Evolutionary conservation across 2,329 filamentous ascomycete species (phyloP).

Genomic region (Diplodia sapinea): DNA sequence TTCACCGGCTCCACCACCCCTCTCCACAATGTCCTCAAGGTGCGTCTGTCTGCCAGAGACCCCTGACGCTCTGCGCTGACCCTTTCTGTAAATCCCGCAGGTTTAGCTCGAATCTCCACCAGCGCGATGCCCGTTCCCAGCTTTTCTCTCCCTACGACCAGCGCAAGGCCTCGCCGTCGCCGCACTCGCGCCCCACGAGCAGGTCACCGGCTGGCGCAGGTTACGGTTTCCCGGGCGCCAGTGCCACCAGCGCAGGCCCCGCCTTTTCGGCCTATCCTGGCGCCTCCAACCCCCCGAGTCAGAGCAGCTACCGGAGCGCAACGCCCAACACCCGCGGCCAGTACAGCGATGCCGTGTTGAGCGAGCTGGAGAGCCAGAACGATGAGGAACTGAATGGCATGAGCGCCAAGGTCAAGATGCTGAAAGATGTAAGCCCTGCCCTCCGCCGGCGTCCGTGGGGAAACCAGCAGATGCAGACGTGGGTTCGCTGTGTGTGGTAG

Average conservation of each 20-base stretch:
- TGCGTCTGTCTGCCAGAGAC: neutral
- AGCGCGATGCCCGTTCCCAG: constrained; percentile 43
- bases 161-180: constrained; percentile 44
- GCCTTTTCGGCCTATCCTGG: constrained; percentile 47
- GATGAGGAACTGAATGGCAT: constrained; percentile 90
- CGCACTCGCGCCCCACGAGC: constrained; percentile 36
- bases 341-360: constrained; percentile 89
- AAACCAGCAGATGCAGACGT: neutral
- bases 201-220: constrained; percentile 32
- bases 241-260: constrained; percentile 29
- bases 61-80: constrained; percentile 10
- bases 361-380: constrained; percentile 95
- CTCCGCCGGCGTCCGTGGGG: neutral
- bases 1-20: constrained; percentile 16
- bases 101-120: constrained; percentile 36
- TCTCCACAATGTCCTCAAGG: constrained; percentile 29
- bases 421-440: constrained; percentile 76
- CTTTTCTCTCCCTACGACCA: constrained; percentile 51
- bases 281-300: constrained; percentile 23
- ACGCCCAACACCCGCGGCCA: constrained; percentile 72
- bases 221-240: constrained; percentile 19
- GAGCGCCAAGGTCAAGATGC: constrained; percentile 81
- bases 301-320: constrained; percentile 45
- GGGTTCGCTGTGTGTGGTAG: neutral
- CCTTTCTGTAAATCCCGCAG: constrained; percentile 22